phyloP scores from a whole-genome alignment of 1,139 yeast species.

The Geotrichum aggregatum region DNA sequence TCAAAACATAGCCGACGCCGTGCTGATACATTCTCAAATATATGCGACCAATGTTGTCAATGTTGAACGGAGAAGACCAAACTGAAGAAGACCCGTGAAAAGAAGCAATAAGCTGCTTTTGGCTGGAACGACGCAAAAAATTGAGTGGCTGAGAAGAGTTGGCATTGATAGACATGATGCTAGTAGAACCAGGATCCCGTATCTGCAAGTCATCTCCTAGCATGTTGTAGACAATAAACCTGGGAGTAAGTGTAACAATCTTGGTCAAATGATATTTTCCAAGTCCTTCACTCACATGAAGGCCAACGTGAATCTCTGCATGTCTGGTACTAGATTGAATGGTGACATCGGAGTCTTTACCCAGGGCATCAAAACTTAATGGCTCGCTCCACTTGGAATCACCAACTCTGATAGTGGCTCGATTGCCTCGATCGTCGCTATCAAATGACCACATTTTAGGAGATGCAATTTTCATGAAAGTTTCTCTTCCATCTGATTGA shows the following conservation, averaged over 20 bases:
- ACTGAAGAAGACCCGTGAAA: conserved; percentile 49
- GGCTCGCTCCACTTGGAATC: conserved; percentile 76
- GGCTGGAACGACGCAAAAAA: conserved; percentile 47
- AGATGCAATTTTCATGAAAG: conserved; percentile 38
- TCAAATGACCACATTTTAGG: conserved; percentile 89
- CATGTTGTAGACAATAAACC: conserved; percentile 69
- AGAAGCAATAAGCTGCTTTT: conserved; percentile 56
- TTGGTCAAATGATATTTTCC: conserved; percentile 78
- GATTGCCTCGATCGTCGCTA: conserved; percentile 54
- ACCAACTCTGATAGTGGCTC: conserved; percentile 65
- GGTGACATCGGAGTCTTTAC: conserved; percentile 66
- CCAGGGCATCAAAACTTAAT: conserved; percentile 84
- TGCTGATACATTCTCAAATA: conserved; percentile 65
- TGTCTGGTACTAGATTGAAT: conserved; percentile 57
- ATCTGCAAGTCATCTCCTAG: conserved; percentile 54
- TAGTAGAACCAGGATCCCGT: conserved; percentile 54
- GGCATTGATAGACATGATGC: conserved; percentile 42
- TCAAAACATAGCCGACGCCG: conserved; percentile 60
- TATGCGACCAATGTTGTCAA: conserved; percentile 79
- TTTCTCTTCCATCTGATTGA: conserved; percentile 16
- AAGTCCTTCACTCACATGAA: conserved; percentile 75
- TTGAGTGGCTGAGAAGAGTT: conserved; percentile 61
- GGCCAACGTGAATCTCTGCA: conserved; percentile 60
- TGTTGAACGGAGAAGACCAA: conserved; percentile 87
- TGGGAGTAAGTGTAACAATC: conserved; percentile 74